Base-by-base conservation (phyloP, 306 rosid species). In the Prunus armeniaca region DNA sequence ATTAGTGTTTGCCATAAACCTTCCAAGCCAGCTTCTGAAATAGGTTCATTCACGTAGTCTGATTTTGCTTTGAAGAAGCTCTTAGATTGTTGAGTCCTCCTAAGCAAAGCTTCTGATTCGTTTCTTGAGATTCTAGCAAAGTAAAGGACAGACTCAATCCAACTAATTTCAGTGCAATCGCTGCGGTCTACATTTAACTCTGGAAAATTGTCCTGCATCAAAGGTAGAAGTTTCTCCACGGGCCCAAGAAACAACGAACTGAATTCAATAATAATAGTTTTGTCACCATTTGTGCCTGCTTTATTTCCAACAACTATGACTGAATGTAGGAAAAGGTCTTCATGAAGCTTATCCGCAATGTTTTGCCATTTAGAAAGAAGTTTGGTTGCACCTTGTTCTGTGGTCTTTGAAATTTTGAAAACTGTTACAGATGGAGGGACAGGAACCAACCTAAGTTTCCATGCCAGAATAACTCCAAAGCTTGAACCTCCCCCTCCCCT, bases 1-100 rank as follows among this genome's bases (percentile, higher is more conserved):
- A 74, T 34, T 47, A 84, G 49, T n/a, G 75, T 82, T 63, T 70
- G 34, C 91, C 92, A 86, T 19, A 88, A 12, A 1, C 89, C 93
- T 64, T 88, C 80, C 6, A 89, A 69, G 2, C 85, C 92, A 0
- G 85, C 38, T 70, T 86, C 87, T 0, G 90, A 85, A 15, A 89
- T 86, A 2, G 95, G 73, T 50, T 83, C 86, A 5, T 73, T 80
- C 6, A 89, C 95, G 5, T 76, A 91, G 73, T 91, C 95, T 50
- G 97, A 86, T 73, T 91, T 91, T 12, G 89, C 94, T 67, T 91
- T 91, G 92, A 82, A 88, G 86, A 86, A 28, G 63, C 72, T 73
- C 77, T 79, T 82, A 60, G 75, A 83, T 22, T 47, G 27, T 7
- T 2, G 91, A 62, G 52, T 88, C 5, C 91, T 83, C 5, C 84